phyloP scores from a whole-genome alignment of 192 early-diverging fungal species.

The Umbelopsis ramanniana region DNA sequence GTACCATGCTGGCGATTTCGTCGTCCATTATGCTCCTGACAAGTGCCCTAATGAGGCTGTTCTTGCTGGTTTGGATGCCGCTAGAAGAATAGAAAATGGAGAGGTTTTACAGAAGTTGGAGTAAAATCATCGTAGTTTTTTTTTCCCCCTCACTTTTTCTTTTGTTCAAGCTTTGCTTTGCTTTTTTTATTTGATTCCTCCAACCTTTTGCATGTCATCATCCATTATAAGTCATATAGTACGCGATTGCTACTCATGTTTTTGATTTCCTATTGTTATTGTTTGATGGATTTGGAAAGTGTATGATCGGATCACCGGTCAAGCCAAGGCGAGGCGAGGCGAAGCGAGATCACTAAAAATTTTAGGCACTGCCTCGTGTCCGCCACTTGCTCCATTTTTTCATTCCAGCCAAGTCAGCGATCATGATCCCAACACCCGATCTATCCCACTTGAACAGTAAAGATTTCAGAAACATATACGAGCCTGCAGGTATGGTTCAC shows the following conservation, averaged over 20 bases:
- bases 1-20: conserved; percentile 52
- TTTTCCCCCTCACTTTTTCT: neutral
- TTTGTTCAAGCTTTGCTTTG: neutral
- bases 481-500: conserved; percentile 69
- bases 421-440: conserved; percentile 77
- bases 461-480: conserved; percentile 80
- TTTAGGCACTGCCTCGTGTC: neutral
- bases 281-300: neutral
- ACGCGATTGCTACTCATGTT: neutral
- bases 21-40: conserved; percentile 63
- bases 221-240: too few relatives aligned
- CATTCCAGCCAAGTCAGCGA: neutral
- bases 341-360: neutral
- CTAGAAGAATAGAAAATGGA: conserved; percentile 39
- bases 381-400: too few relatives aligned
- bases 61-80: conserved; percentile 42
- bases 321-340: too few relatives aligned
- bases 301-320: too few relatives aligned
- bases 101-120: conserved; percentile 34
- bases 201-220: too few relatives aligned
- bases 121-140: neutral
- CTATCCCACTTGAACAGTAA: conserved; percentile 68
- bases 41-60: conserved; percentile 55
- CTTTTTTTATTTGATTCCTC: neutral
- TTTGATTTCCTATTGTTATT: neutral